Percentiles rank a stretch among this genome's conserved stretches.
These are phyloP conservation scores for Terfezia claveryi DNA, from an alignment of 495 filamentous ascomycete genomes.

Conservation along the genomic window DNA sequence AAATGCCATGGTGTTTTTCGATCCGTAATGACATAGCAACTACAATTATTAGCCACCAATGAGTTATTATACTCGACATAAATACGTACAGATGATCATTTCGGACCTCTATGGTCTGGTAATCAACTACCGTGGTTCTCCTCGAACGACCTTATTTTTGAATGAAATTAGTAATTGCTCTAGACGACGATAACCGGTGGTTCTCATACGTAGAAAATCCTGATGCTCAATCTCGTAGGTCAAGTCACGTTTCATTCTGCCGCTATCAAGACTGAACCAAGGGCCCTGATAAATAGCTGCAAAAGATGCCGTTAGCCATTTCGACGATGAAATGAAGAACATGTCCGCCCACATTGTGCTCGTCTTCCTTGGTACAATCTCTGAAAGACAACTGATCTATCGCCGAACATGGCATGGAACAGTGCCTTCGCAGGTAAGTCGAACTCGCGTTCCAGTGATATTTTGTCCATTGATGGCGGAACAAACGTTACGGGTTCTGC, in stretches of 20 bases:
- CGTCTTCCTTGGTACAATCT: slow-evolving; percentile 68
- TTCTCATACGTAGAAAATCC: slow-evolving; percentile 36
- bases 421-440: slow-evolving; percentile 78
- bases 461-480: slow-evolving; percentile 51
- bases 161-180: background rate
- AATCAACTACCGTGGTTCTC: slow-evolving; percentile 46
- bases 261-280: slow-evolving; percentile 46
- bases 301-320: slow-evolving; percentile 10
- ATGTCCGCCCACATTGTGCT: slow-evolving; percentile 27
- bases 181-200: background rate
- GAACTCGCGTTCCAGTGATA: slow-evolving; percentile 51
- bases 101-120: slow-evolving; percentile 73
- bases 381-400: slow-evolving; percentile 85
- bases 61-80: too few relatives aligned
- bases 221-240: slow-evolving; percentile 50
- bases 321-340: background rate
- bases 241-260: slow-evolving; percentile 42
- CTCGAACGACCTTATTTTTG: slow-evolving; percentile 22
- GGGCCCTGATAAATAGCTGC: slow-evolving; percentile 57
- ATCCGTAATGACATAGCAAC: slow-evolving; percentile 71
- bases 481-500: slow-evolving; percentile 60
- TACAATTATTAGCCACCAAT: background rate
- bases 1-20: slow-evolving; percentile 79
- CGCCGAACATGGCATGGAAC: slow-evolving; percentile 89
- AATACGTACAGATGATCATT: slow-evolving; percentile 59